phyloP scores from a whole-genome alignment of 331 rosid genomes.

The Spiraea crenata region DNA sequence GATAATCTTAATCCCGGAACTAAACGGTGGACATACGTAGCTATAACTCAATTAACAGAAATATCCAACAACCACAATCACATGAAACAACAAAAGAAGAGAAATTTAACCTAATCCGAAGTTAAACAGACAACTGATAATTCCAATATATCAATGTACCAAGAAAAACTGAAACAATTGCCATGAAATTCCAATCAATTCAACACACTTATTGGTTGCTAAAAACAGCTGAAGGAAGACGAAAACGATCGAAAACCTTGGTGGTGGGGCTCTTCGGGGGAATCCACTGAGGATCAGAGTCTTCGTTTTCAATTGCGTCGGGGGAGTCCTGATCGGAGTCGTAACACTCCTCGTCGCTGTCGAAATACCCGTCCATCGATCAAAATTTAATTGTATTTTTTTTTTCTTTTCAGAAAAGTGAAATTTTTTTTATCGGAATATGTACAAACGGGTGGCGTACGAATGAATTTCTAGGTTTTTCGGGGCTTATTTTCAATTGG shows the following conservation, averaged over 20 bases:
- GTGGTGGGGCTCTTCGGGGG: constrained; percentile 61
- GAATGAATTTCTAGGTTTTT: not conserved
- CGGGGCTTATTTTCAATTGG: constrained; percentile 1
- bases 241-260: constrained; percentile 46
- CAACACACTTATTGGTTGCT: not conserved
- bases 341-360: constrained; percentile 67
- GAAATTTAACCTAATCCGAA: not conserved
- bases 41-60: not conserved
- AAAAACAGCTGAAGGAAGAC: not conserved
- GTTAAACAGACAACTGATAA: no score
- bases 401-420: not conserved
- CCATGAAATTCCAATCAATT: not conserved
- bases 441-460: not conserved
- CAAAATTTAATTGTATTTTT: not conserved
- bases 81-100: not conserved
- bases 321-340: constrained; percentile 79
- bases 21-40: not conserved
- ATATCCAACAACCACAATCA: not conserved
- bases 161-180: not conserved
- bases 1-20: not conserved
- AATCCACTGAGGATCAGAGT: constrained; percentile 39
- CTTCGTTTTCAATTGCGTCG: constrained; percentile 71
- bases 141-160: not conserved
- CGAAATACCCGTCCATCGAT: constrained; percentile 55
- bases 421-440: not conserved